Evolutionary conservation across 2,329 filamentous ascomycete species (phyloP), one percentile per base, ranked within the genome.

Genomic region (Zymoseptoria crescenta): DNA sequence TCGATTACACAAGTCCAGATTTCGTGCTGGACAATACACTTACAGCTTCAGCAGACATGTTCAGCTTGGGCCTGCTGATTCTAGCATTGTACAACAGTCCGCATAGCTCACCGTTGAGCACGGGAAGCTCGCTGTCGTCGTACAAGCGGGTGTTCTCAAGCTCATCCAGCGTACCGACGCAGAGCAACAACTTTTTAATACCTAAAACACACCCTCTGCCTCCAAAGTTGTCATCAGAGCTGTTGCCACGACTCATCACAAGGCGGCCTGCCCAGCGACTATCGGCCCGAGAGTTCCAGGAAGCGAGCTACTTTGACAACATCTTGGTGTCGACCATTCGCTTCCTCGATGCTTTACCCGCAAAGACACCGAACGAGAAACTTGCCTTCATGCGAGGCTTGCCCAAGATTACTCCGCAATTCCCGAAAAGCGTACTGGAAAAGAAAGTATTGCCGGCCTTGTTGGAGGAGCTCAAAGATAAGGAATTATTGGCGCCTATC

Each of bases 241-340:
- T 97, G 0, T 77, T 99, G 3, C 91, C 94, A 2, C 82, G 88
- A 27, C 82, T 99, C 51, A 92, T 99, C 59, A 94, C 93, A 0
- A 83, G 94, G 63, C 81, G 91, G 57, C 91, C 94, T 2, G 91
- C 91, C 2, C 89, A 96, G 71, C 84, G 94, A 51, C 83, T 97
- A 77, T 91, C 86, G 27, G 91, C 93, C 4, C 85, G 84, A 56
- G 93, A 96, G 68, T 97, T 99, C 67, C 94, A 99, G 71, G 85
- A 96, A 73, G 95, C 91, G 69, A 87, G 90, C 65, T 99, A 95
- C 72, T 99, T 99, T 72, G 91, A 99, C 75, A 99, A 97, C 69
- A 89, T 97, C 52, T 80, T 99, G 4, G 91, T 99, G 21, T 96
- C 92, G 0, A 96, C 94, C 0, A 96, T 99, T 62, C 89, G 94